Evolutionary conservation across 805 yeast genomes (phyloP).

Genomic region (Candida michaelii): DNA sequence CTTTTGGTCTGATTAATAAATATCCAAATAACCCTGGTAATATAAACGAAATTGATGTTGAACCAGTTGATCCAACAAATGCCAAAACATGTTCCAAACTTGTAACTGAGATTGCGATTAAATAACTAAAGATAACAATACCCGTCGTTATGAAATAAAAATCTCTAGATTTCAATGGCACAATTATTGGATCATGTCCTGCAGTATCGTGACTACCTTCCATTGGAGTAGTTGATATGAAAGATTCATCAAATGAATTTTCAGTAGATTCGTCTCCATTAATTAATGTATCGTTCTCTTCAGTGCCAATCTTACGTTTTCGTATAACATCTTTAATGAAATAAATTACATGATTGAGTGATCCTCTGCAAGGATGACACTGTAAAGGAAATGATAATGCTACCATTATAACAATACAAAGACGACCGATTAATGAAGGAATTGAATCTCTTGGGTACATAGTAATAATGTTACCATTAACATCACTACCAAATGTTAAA

Average conservation of each 20-base stretch:
- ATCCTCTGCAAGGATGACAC: constrained; percentile 79
- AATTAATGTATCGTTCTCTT: constrained; percentile 16
- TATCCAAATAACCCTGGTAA: constrained; percentile 78
- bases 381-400: constrained; percentile 74
- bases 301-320: neutral
- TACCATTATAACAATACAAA: constrained; percentile 69
- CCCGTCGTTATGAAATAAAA: constrained; percentile 51
- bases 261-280: constrained; percentile 14
- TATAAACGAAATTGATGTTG: constrained; percentile 74
- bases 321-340: constrained; percentile 10
- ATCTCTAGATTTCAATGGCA: constrained; percentile 46
- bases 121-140: constrained; percentile 49
- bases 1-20: constrained; percentile 46
- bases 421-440: constrained; percentile 54
- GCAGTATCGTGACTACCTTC: constrained; percentile 48
- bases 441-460: constrained; percentile 58
- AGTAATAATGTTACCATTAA: constrained; percentile 66
- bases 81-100: constrained; percentile 71
- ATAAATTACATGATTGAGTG: constrained; percentile 58
- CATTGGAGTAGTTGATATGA: constrained; percentile 44
- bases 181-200: constrained; percentile 48
- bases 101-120: constrained; percentile 55
- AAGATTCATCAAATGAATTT: constrained; percentile 26
- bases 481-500: constrained; percentile 66
- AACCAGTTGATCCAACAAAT: constrained; percentile 81